phyloP scores from a whole-genome alignment of 768 basidiomycete species.

The Cystofilobasidium macerans region DNA sequence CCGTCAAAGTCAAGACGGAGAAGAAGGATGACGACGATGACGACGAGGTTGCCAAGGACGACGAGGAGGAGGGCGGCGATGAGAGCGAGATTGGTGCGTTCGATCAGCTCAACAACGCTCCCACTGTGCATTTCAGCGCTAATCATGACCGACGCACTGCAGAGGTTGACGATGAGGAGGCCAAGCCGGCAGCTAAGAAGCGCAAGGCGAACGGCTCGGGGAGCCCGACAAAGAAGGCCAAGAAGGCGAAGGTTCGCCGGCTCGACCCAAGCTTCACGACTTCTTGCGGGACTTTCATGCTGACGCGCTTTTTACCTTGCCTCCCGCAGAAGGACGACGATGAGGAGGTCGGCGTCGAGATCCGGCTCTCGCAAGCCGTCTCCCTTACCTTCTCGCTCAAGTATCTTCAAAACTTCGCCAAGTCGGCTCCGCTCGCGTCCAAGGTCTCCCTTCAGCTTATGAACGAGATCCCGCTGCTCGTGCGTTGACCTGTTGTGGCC shows the following conservation, averaged over 20 bases:
- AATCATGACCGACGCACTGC: constrained; percentile 27
- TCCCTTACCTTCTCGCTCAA: constrained; percentile 89
- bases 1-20: constrained; percentile 41
- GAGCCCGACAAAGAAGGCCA: constrained; percentile 7
- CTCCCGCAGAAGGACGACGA: constrained; percentile 50
- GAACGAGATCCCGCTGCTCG: constrained; percentile 80
- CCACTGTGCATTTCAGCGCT: too few relatives aligned
- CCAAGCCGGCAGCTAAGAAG: constrained; percentile 38
- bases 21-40: constrained; percentile 32
- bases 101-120: background rate
- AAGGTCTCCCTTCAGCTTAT: constrained; percentile 77
- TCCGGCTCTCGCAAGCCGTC: constrained; percentile 84
- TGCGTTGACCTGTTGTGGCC: constrained; percentile 38
- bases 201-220: constrained; percentile 18
- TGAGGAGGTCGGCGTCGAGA: constrained; percentile 50
- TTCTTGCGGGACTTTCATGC: too few relatives aligned
- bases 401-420: constrained; percentile 93
- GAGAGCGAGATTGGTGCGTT: constrained; percentile 3
- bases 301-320: background rate
- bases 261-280: too few relatives aligned
- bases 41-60: constrained; percentile 39
- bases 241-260: constrained; percentile 25
- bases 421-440: constrained; percentile 62
- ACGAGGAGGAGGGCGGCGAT: constrained; percentile 41
- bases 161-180: constrained; percentile 36